Evolutionary conservation across 139 green algal species (phyloP), one percentile per base, ranked within the genome.

Genomic region (Volvox reticuliferus): DNA sequence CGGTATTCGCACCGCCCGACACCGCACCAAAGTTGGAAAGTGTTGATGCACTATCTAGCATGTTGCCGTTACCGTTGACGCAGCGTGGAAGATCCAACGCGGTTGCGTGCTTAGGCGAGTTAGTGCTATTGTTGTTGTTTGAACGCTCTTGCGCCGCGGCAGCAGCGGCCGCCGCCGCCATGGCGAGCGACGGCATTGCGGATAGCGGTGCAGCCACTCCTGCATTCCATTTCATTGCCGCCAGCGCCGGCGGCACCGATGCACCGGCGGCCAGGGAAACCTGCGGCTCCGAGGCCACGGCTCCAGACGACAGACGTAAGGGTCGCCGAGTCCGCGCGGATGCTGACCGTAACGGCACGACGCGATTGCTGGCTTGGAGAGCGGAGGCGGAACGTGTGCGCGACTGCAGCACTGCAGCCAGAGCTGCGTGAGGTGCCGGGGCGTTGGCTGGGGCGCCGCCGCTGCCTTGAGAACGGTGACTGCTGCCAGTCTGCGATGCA

Each of bases 351-450:
- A 50, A 20, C 1, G 36, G 36, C 68, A 19, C 5, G 26, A 61
- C 26, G 17, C 19, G 22, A 71, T 16, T 28, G 85, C 9, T 17
- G n/a, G 71, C 5, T 24, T 81, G 62, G 24, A 83, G 14, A 22
- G 73, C 50, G 30, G 86, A 83, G 73, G 86, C 73, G 50, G 86
- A 83, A 17, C 71, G 71, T 2, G 86, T 83, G 21, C 71, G 73
- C 30, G 86, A 63, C 50, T 90, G 71, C 71, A 83, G 73, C 19
- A 73, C 69, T 32, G 71, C 73, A 18, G 44, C 86, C n/a, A 90
- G 71, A 13, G 69, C 71, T 21, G 28, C 69, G 9, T 50, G 44
- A 14, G 50, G 18, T 1, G 86, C 26, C 1, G 19, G 33, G 32
- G 13, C 50, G 73, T 14, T 21, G 30, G 30, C 50, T n/a, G 12